A percentile compares a stretch with the other conserved stretches of the same genome.
Evolutionary conservation across 169 alveolate genomes (phyloP).

Genomic region (Toxoplasma gondii): DNA sequence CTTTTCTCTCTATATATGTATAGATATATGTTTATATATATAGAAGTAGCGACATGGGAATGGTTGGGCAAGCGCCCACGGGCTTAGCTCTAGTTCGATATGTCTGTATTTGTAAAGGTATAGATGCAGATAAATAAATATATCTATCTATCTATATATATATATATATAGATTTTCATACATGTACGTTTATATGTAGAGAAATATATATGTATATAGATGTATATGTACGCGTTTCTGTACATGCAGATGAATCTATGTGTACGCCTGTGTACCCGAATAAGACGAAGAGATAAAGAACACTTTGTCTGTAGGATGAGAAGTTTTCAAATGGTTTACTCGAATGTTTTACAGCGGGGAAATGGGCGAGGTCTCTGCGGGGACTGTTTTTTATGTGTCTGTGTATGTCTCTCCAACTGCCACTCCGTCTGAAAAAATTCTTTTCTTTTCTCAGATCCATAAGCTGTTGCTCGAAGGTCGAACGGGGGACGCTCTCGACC

Average conservation of each 20-base stretch:
- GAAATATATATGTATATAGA: too few relatives aligned
- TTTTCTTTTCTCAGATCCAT: conserved; percentile 51
- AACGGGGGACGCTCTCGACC: conserved; percentile 42
- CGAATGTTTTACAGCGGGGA: too few relatives aligned
- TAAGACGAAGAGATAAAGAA: neutral
- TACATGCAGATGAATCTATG: neutral
- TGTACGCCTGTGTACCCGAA: neutral
- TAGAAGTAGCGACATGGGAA: neutral
- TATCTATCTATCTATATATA: neutral
- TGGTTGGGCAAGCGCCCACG: too few relatives aligned
- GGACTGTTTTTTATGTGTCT: neutral
- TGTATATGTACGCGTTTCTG: neutral
- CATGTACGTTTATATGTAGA: neutral
- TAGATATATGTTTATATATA: too few relatives aligned
- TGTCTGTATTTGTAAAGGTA: too few relatives aligned
- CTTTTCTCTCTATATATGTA: neutral
- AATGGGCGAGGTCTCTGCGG: too few relatives aligned
- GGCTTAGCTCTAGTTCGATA: too few relatives aligned
- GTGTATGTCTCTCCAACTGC: neutral
- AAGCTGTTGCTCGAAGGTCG: conserved; percentile 46
- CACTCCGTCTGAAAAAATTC: too few relatives aligned
- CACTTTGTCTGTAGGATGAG: too few relatives aligned
- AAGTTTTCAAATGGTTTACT: too few relatives aligned
- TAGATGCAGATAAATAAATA: too few relatives aligned
- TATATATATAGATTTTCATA: neutral